Evolutionary conservation across 768 basidiomycete species (phyloP), one percentile per base, ranked within the genome.

Genomic region (Tylopilus felleus): DNA sequence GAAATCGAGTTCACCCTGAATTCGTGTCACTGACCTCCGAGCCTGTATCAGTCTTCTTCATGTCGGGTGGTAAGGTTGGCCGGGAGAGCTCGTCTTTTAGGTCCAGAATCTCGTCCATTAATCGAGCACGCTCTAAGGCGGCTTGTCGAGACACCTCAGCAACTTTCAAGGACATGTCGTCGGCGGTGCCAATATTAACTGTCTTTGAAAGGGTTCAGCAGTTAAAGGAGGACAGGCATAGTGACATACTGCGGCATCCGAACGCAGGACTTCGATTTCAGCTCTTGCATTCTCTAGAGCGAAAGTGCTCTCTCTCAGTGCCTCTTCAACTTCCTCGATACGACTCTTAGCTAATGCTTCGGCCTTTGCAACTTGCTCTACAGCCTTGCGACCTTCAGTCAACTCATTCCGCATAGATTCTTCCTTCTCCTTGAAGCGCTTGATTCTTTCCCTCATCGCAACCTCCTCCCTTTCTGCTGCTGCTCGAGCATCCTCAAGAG

Each of bases 251-350:
- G 82, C 76, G 41, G 89, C 74, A 55, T 97, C 96, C 31, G 80
- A 72, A 50, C 95, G 75, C 41, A 84, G 62, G 73, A 71, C 67
- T 73, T 99, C 96, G 13, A 98, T 88, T 70, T 99, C 96, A 14
- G 90, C 90, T 51, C 90, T 76, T 6, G 94, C 90, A 61, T 87
- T 88, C 69, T 98, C 95, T 10, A 98, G 78, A 0, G 95, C 91
- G 42, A 83, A 77, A 3, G 85, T 86, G 60, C 88, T 92, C 74
- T 98, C 94, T 58, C 87, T 76, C 38, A 98, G 74, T 3, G 96
- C 96, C 61, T 88, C 90, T 67, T 96, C 93, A 21, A 93, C 80
- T 67, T 99, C 96, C 53, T 86, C 86, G 0, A 92, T 77, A 27
- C 93, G 80, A 28, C 71, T 68, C 54, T 86, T 80, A 1, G 86